phyloP scores from a whole-genome alignment of 2,329 filamentous ascomycete species.

The Davidsoniella australis region DNA sequence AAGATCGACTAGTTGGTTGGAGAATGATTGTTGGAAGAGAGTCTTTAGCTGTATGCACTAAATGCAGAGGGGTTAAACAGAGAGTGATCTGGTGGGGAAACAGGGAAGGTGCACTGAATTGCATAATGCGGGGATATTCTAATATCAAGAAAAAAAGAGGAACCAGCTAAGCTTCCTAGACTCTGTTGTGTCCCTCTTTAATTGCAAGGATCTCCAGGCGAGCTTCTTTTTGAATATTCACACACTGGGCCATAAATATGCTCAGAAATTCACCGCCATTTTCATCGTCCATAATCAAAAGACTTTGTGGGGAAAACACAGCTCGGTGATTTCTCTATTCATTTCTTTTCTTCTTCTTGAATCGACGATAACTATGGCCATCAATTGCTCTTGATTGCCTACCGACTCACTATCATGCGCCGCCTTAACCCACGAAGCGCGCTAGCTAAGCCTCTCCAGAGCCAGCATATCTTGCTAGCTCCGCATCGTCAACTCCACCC shows the following conservation, averaged over 20 bases:
- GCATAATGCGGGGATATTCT: conserved; percentile 8
- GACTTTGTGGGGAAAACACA: too few species aligned
- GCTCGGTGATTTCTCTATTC: too few species aligned
- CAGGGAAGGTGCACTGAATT: conserved; percentile 3
- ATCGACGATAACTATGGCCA: too few species aligned
- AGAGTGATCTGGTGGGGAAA: not conserved
- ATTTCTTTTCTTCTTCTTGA: too few species aligned
- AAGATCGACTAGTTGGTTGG: not conserved
- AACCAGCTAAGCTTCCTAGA: not conserved
- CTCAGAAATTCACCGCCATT: too few species aligned
- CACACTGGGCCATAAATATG: too few species aligned
- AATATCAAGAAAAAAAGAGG: not conserved
- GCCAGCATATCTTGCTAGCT: not conserved
- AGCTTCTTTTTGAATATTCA: too few species aligned
- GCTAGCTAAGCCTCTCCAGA: not conserved
- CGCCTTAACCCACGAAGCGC: not conserved
- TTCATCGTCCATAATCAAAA: too few species aligned
- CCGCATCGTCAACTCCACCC: not conserved
- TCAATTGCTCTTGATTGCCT: too few species aligned
- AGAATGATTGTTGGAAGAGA: not conserved
- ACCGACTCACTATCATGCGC: not conserved
- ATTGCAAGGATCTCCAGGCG: too few species aligned
- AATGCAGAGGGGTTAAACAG: not conserved
- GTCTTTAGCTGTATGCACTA: too few species aligned
- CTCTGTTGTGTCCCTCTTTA: not conserved